Percentiles rank a stretch among this genome's conserved stretches.
Evolutionary conservation across 352 stramenopile species (phyloP).

Genomic region (Phytopythium kandeliae): DNA sequence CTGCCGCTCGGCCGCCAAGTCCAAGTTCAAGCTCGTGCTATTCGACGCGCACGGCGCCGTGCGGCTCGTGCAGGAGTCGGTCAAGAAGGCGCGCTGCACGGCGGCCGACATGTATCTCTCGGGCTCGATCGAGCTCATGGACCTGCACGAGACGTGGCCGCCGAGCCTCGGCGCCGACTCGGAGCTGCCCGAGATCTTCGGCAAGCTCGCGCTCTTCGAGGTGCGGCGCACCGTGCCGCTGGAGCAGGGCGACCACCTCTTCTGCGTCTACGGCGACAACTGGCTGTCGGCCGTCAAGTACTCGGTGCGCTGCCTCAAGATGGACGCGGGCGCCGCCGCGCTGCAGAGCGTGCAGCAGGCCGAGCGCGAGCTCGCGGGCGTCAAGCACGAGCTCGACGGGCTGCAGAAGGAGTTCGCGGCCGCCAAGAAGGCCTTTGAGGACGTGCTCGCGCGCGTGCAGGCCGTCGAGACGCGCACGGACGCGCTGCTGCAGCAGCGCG

Average conservation of each 20-base stretch:
- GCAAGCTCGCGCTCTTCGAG: conserved; percentile 78
- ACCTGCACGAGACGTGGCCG: conserved; percentile 78
- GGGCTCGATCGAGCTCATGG: conserved; percentile 83
- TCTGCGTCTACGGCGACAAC: conserved; percentile 87
- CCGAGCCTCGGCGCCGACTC: conserved; percentile 44
- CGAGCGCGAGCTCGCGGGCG: conserved; percentile 65
- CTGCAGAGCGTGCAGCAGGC: conserved; percentile 65
- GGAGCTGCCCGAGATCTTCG: conserved; percentile 80
- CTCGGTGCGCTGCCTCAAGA: conserved; percentile 83
- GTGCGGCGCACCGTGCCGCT: conserved; percentile 73
- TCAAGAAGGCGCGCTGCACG: conserved; percentile 75
- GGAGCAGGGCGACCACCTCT: conserved; percentile 78
- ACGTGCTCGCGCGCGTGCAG: conserved; percentile 59
- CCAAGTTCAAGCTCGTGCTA: conserved; percentile 87
- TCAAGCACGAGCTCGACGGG: conserved; percentile 71
- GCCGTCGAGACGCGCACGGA: conserved; percentile 69
- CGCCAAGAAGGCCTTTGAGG: conserved; percentile 78
- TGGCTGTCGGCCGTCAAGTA: conserved; percentile 87
- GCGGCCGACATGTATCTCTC: conserved; percentile 86
- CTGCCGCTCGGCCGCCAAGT: conserved; percentile 76
- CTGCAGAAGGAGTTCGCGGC: conserved; percentile 78
- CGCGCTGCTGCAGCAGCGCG: conserved; percentile 57
- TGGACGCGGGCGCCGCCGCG: conserved; percentile 44
- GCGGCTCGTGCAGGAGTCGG: conserved; percentile 79
- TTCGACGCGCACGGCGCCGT: conserved; percentile 77